Evolutionary conservation across 73 alveolate genomes (phyloP), one percentile per base, ranked within the genome.

Genomic region (Effrenium voratum): DNA sequence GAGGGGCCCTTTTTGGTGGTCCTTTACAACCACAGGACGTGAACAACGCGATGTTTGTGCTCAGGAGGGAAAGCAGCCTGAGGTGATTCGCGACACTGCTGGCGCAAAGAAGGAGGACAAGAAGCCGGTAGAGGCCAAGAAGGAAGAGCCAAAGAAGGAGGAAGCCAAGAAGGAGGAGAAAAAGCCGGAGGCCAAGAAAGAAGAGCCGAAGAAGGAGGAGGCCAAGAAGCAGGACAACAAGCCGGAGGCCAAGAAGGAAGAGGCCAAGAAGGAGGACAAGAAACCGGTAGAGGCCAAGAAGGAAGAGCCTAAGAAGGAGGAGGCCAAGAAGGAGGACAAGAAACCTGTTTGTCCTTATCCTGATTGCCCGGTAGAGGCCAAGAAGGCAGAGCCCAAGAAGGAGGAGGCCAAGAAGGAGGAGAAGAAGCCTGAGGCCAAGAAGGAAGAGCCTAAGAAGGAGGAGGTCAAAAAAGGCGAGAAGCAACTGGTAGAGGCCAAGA

Each of bases 371-470:
- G 76, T 40, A 40, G 88, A 77, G 88, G 88, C 66, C 41, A 45
- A 77, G 63, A 57, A 59, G 81, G 76, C 47, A n/a, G 93, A 50
- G 45, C 77, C 77, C 4, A 36, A 49, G 52, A 82, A 82, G 50
- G 55, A 77, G 88, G 88, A 79, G 45, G 90, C 40, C 15, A 79
- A 79, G 68, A 79, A 79, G 90, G 90, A 79, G 0, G 90, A 44
- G 41, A 79, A 79, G 44, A 66, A 44, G 0, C 44, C 32, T 36
- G 90, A 44, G 10, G 90, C 50, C 68, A 79, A 79, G 90, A 79
- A 79, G 46, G 90, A 79, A 28, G 90, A 43, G 45, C 41, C 50
- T 2, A 79, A 79, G 90, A 26, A 77, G 88, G 88, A 77, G 57
- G 52, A 75, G 26, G 57, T 16, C 4, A 75, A 75, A 55, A 10